Percentiles rank a stretch among this genome's conserved stretches.
These are phyloP conservation scores for Hyphodiscus hymeniophilus DNA, from an alignment of 495 filamentous ascomycete species.

Conservation along the genomic window DNA sequence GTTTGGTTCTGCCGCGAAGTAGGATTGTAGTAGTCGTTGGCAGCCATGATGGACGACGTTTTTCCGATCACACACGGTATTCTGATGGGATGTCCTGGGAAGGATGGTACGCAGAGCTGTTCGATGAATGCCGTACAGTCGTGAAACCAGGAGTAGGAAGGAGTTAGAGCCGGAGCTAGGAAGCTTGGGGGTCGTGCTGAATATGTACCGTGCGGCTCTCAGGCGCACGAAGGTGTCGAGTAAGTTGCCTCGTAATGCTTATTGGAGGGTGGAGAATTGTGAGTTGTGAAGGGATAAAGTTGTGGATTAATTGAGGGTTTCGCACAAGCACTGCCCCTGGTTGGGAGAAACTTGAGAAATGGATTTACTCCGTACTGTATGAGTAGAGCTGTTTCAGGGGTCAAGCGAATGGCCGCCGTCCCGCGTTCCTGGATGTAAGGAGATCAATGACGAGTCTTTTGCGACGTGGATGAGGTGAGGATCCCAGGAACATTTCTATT, in stretches of 20 bases:
- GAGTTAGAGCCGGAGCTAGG: neutral
- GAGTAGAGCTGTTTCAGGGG: too few relatives aligned
- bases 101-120: neutral
- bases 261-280: neutral
- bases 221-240: neutral
- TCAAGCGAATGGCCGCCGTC: too few relatives aligned
- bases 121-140: neutral
- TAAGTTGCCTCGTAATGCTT: too few relatives aligned
- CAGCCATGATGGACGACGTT: constrained; percentile 49
- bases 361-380: too few relatives aligned
- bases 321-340: neutral
- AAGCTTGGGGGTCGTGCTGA: neutral
- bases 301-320: too few relatives aligned
- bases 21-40: constrained; percentile 71
- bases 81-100: neutral
- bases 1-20: constrained; percentile 33
- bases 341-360: too few relatives aligned
- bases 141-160: neutral
- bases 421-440: too few relatives aligned
- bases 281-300: neutral
- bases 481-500: too few relatives aligned
- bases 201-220: neutral
- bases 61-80: neutral
- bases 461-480: too few relatives aligned
- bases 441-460: too few relatives aligned